These are phyloP conservation scores for Leishmania tropica DNA, from an alignment of 208 protist genomes.

Conservation along the genomic window DNA sequence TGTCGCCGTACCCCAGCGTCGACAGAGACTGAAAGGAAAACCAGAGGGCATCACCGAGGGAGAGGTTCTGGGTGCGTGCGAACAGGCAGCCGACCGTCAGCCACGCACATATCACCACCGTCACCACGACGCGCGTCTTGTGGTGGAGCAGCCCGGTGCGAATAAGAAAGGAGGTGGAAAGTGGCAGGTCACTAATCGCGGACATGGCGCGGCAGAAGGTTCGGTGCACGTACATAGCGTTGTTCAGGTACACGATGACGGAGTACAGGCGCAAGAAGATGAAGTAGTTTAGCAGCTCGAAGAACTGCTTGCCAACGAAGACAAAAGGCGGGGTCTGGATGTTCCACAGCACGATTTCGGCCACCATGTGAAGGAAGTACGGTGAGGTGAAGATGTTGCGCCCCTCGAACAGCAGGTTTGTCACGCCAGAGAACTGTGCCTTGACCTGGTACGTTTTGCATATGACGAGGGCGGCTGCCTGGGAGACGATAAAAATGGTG, in stretches of 20 bases:
- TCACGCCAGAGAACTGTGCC: slow-evolving; percentile 60
- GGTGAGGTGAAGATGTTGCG: slow-evolving; percentile 75
- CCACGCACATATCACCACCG: slow-evolving; percentile 41
- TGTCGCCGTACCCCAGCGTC: slow-evolving; percentile 83
- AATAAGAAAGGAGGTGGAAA: slow-evolving; percentile 67
- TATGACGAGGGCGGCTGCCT: slow-evolving; percentile 49
- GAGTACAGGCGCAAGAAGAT: slow-evolving; percentile 76
- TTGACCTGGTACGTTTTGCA: slow-evolving; percentile 69
- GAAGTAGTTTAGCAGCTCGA: slow-evolving; percentile 70
- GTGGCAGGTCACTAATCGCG: slow-evolving; percentile 46
- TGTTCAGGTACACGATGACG: slow-evolving; percentile 72
- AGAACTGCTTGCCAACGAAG: slow-evolving; percentile 46
- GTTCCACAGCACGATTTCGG: slow-evolving; percentile 62
- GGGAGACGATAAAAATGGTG: slow-evolving; percentile 68
- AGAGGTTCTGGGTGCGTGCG: slow-evolving; percentile 45
- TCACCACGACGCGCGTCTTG: slow-evolving; percentile 27
- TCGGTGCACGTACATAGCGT: slow-evolving; percentile 64
- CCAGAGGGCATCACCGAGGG: slow-evolving; percentile 65
- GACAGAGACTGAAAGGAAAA: slow-evolving; percentile 78
- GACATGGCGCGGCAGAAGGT: slow-evolving; percentile 73
- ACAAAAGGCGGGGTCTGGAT: slow-evolving; percentile 73
- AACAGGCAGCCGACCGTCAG: slow-evolving; percentile 59
- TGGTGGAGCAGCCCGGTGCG: slow-evolving; percentile 64
- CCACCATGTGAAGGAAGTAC: slow-evolving; percentile 66
- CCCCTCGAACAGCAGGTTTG: slow-evolving; percentile 62